Conservation (phyloP, 176 grass and related monocot species). For the Eragrostis curvula region DNA sequence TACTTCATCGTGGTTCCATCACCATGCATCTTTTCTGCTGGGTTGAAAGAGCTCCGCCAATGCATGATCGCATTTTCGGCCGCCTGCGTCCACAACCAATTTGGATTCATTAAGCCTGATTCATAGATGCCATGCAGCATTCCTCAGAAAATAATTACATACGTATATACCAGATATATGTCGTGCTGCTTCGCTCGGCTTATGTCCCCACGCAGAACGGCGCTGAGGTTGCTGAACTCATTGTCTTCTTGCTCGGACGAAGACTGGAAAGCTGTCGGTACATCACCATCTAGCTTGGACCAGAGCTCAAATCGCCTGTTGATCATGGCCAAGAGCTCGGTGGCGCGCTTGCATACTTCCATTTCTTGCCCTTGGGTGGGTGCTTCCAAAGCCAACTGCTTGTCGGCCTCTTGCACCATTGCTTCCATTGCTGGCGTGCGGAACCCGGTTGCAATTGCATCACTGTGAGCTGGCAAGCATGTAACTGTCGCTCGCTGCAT, state of each 20-base stretch:
- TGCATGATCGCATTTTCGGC: neutral
- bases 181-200: neutral
- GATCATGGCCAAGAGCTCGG: neutral
- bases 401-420: neutral
- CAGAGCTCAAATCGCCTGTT: neutral
- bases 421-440: neutral
- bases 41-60: neutral
- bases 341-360: neutral
- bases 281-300: neutral
- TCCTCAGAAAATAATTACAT: neutral
- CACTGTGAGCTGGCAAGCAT: neutral
- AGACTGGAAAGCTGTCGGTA: neutral
- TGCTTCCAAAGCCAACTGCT: neutral
- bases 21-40: neutral
- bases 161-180: neutral
- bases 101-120: neutral
- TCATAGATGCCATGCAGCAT: neutral
- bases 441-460: neutral
- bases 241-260: neutral
- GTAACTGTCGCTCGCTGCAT: neutral
- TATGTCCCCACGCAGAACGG: neutral
- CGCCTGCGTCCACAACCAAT: constrained; percentile 9
- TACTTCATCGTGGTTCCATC: too few relatives aligned
- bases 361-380: neutral
- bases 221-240: neutral